These are phyloP conservation scores for Apiospora malaysiana DNA, from an alignment of 2,329 filamentous ascomycete species.

Conservation along the genomic window DNA sequence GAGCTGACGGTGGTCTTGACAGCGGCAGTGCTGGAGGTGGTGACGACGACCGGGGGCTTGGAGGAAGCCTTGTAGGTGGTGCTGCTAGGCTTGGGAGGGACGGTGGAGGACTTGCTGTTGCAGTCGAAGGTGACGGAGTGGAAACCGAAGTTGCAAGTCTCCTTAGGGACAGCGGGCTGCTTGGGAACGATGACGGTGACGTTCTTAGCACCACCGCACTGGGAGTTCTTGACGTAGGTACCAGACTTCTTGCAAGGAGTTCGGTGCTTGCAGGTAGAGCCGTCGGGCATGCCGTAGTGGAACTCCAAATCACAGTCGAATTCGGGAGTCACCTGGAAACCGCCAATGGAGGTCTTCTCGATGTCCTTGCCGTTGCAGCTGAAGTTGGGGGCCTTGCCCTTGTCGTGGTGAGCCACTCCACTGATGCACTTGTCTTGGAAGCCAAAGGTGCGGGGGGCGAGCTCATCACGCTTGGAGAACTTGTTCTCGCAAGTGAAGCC, in stretches of 20 bases:
- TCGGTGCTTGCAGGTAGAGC: constrained; percentile 80
- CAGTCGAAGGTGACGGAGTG: constrained; percentile 81
- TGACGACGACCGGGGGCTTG: constrained; percentile 31
- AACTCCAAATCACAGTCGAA: constrained; percentile 83
- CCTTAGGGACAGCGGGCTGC: constrained; percentile 61
- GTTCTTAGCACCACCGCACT: constrained; percentile 89
- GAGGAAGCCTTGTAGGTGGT: constrained; percentile 29
- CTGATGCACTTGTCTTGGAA: constrained; percentile 66
- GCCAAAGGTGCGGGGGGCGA: constrained; percentile 51
- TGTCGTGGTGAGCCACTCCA: constrained; percentile 56
- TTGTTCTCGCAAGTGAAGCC: constrained; percentile 73
- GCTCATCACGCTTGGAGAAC: constrained; percentile 61
- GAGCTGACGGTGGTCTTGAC: constrained; percentile 24
- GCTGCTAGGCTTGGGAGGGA: constrained; percentile 27
- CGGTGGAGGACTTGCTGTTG: constrained; percentile 45
- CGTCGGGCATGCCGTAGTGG: constrained; percentile 85
- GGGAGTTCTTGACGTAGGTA: constrained; percentile 76
- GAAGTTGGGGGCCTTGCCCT: constrained; percentile 62
- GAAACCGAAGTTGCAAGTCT: constrained; percentile 73
- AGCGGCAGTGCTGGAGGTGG: constrained; percentile 31
- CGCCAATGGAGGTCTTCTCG: constrained; percentile 74
- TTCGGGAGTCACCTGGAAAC: constrained; percentile 75
- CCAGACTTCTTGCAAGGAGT: constrained; percentile 70
- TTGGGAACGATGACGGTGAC: constrained; percentile 74
- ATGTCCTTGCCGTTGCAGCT: constrained; percentile 51